phyloP scores from a whole-genome alignment of 371 early-diverging fungal species.

The Mortierella sp. region DNA sequence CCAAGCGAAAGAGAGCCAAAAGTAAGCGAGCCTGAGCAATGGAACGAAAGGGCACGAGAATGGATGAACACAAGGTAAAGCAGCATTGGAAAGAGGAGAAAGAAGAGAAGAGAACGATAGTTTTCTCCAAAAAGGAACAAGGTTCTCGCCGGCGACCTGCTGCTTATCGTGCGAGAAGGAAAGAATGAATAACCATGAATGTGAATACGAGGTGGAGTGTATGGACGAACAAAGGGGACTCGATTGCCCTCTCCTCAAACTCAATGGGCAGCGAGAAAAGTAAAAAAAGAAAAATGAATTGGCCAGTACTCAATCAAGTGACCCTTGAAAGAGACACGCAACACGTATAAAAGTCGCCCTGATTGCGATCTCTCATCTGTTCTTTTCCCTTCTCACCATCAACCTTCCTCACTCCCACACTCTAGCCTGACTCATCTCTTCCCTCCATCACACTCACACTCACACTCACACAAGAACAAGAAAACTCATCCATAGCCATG shows the following conservation, averaged over 20 bases:
- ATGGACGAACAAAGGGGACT: background rate
- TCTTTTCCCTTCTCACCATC: slow-evolving; percentile 22
- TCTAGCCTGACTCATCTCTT: background rate
- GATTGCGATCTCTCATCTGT: slow-evolving; percentile 21
- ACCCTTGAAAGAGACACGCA: background rate
- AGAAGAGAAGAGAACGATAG: background rate
- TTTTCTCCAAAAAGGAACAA: slow-evolving; percentile 10
- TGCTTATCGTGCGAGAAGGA: slow-evolving; percentile 3
- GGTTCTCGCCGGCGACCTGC: background rate
- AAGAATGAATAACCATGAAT: background rate
- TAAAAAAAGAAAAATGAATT: background rate
- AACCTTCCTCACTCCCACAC: slow-evolving; percentile 32
- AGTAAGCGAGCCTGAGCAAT: background rate
- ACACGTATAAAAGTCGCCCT: slow-evolving; percentile 14
- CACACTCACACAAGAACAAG: background rate
- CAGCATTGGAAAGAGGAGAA: background rate
- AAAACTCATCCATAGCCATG: slow-evolving; percentile 63
- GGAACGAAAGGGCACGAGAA: background rate
- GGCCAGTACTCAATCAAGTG: background rate
- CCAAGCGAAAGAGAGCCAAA: background rate
- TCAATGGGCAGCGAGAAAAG: background rate
- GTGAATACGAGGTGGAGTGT: too few relatives aligned
- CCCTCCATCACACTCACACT: background rate
- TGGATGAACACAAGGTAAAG: background rate
- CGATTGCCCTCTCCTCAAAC: background rate